Evolutionary conservation across 177 flowering plant genomes (phyloP), one percentile per base, ranked within the genome.

Genomic region (Vitis hybrid): DNA sequence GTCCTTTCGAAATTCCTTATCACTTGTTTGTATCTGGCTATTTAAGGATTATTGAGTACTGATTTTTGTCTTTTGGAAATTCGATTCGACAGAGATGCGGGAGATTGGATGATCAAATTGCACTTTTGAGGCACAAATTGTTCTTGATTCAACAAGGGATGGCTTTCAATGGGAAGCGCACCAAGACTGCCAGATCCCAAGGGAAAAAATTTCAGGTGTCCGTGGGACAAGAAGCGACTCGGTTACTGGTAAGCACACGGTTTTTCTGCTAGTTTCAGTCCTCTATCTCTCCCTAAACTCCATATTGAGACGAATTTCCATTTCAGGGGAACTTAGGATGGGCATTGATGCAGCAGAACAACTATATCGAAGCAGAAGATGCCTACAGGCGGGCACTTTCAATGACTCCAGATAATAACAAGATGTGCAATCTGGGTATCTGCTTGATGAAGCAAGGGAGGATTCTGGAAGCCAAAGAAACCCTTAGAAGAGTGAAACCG

Each of bases 201-300:
- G 99, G 98, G 70, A 96, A 91, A 87, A 96, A 96, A 56, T 96
- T 96, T 70, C 98, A 96, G 74, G 95, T 96, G 65, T 94, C 98
- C 3, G 87, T 96, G 3, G 99, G 92, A 70, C 99, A 96, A 80
- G 99, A 96, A 77, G 97, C 99, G 2, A 96, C 99, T 68, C 69
- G 99, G 31, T 74, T 96, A 63, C 89, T 96, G 88, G 99, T 95
- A 83, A 76, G 66, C 13, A 66, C 19, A n/a, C 50, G 10, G 19
- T 60, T 31, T n/a, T 14, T 29, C 1, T 29, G 1, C 0, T 20
- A 12, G 15, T 58, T 33, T 49, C 50, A 19, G 10, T 55, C 8
- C 58, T 19, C 4, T 39, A 55, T 60, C 18, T 11, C n/a, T 26
- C 14, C 10, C 3, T 11, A 18, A 39, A 39, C 45, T 39, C 8